A percentile compares a stretch with the other conserved stretches of the same genome.
Conservation (phyloP, 257 asterid species). For the Penstemon eatonii region DNA sequence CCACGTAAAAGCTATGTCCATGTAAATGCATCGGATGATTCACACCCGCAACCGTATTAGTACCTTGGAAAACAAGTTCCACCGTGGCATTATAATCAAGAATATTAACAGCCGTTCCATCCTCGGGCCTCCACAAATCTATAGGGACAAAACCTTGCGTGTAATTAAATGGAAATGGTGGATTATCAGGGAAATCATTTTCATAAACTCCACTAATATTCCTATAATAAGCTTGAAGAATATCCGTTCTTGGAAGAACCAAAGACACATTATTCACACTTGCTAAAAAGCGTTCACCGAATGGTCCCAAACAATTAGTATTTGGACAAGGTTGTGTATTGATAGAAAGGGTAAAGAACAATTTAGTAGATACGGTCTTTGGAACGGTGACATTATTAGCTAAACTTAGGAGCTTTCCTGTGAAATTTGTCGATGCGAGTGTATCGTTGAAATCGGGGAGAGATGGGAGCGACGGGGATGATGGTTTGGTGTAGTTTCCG, state of each 20-base stretch:
- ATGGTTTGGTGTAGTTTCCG: conserved; percentile 38
- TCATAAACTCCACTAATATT: conserved; percentile 34
- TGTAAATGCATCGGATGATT: conserved; percentile 76
- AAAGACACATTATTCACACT: conserved; percentile 53
- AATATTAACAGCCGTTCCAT: conserved; percentile 31
- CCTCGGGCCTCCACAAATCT: conserved; percentile 20
- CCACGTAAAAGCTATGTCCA: conserved; percentile 59
- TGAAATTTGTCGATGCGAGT: background rate
- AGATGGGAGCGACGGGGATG: conserved; percentile 31
- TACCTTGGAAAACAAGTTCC: conserved; percentile 56
- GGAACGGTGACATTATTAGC: conserved; percentile 31
- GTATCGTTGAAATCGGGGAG: conserved; percentile 36
- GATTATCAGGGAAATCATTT: conserved; percentile 38
- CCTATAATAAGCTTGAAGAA: conserved; percentile 46
- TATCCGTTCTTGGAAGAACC: conserved; percentile 31
- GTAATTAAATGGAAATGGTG: conserved; percentile 37
- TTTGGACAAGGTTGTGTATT: conserved; percentile 37
- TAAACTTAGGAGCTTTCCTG: conserved; percentile 28
- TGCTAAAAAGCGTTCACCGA: conserved; percentile 33
- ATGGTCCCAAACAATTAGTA: too few species aligned
- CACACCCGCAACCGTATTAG: conserved; percentile 34
- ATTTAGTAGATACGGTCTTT: background rate
- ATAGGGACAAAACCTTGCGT: conserved; percentile 32
- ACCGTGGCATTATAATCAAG: conserved; percentile 45
- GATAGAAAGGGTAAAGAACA: conserved; percentile 37